A percentile compares a stretch with the other conserved stretches of the same genome.
phyloP scores from a whole-genome alignment of 31 red algal species.

The Porphyra umbilicalis region DNA sequence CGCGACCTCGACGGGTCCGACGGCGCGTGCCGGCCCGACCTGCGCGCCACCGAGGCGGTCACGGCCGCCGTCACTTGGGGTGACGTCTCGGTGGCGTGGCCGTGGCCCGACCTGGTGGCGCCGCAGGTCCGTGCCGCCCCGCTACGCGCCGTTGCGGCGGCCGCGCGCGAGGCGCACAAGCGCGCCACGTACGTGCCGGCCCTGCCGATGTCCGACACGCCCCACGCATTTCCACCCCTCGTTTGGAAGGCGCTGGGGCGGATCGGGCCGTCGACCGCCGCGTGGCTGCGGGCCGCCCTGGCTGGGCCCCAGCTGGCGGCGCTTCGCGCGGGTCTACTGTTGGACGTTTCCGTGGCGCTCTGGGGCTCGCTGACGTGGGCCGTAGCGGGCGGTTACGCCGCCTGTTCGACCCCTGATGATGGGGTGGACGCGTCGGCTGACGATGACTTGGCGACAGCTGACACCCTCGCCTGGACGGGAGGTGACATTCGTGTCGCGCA shows the following conservation, averaged over 20 bases:
- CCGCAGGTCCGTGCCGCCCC: too few relatives aligned
- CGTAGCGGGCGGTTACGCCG: not conserved
- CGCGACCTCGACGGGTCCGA: not conserved
- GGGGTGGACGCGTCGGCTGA: too few relatives aligned
- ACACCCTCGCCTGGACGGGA: too few relatives aligned
- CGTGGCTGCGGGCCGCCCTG: not conserved
- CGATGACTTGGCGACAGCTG: too few relatives aligned
- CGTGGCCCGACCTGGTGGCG: not conserved
- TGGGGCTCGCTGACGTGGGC: too few relatives aligned
- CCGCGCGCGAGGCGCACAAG: not conserved
- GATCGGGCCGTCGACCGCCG: not conserved
- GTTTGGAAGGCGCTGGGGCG: not conserved
- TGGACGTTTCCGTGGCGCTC: not conserved
- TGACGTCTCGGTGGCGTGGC: not conserved
- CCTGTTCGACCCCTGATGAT: too few relatives aligned
- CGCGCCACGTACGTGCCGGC: not conserved
- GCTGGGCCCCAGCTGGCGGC: too few relatives aligned
- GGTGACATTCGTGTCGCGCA: too few relatives aligned
- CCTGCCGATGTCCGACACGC: not conserved
- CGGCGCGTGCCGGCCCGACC: not conserved
- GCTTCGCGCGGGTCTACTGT: not conserved
- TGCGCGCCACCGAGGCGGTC: not conserved
- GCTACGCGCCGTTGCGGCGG: not conserved
- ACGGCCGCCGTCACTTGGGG: not conserved
- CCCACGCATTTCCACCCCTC: not conserved